These are phyloP conservation scores for Dictyophora rubrovolvata DNA, from an alignment of 768 basidiomycete genomes.

Conservation along the genomic window DNA sequence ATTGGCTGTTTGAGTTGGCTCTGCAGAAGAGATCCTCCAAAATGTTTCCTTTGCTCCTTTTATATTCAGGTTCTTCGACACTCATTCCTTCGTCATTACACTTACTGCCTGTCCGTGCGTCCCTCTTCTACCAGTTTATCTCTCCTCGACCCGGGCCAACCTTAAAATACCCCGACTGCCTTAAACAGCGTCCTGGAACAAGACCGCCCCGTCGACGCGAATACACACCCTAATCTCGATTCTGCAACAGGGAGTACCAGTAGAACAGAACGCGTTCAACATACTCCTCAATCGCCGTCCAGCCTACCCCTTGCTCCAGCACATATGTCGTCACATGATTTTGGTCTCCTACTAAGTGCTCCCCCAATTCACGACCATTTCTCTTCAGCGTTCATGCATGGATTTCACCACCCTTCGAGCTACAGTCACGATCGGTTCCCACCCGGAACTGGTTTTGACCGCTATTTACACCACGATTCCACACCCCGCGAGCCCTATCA, in stretches of 20 bases:
- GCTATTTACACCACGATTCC: neutral
- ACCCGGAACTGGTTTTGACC: neutral
- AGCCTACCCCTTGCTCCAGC: neutral
- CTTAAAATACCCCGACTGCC: neutral
- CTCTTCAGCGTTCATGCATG: conserved; percentile 18
- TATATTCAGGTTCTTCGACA: neutral
- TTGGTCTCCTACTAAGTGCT: conserved; percentile 30
- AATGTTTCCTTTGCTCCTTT: neutral
- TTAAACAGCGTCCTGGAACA: neutral
- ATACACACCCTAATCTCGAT: neutral
- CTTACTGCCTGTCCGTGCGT: neutral
- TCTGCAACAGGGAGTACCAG: neutral
- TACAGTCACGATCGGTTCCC: conserved; percentile 2
- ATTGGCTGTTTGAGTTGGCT: neutral
- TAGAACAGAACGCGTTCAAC: neutral
- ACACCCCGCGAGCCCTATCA: neutral
- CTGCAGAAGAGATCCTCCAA: neutral
- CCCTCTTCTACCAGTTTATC: neutral
- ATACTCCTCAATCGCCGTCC: neutral
- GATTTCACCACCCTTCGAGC: neutral
- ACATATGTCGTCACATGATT: conserved; percentile 23
- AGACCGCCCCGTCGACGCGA: neutral
- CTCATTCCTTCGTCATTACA: neutral
- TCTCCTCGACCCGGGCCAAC: neutral
- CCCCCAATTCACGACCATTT: conserved; percentile 37